These are phyloP conservation scores for Hyphopichia wangnamkhiaoensis DNA, from an alignment of 1,139 yeast genomes.

Conservation along the genomic window DNA sequence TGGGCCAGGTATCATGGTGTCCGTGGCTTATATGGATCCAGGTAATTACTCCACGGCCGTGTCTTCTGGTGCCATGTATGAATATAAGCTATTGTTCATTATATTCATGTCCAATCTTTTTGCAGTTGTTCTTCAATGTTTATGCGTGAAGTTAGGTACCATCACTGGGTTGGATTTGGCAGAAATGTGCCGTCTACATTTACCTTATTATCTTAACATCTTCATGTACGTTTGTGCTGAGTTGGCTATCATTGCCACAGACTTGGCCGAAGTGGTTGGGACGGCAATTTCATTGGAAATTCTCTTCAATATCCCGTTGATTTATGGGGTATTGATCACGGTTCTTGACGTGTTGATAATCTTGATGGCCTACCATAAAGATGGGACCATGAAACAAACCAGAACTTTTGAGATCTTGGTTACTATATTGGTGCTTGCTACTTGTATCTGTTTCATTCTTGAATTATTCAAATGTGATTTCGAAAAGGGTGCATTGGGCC, in stretches of 20 bases:
- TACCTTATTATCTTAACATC: constrained; percentile 59
- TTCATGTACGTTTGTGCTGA: constrained; percentile 66
- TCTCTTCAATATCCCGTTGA: constrained; percentile 64
- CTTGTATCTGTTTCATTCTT: constrained; percentile 65
- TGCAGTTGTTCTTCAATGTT: constrained; percentile 70
- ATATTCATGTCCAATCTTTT: constrained; percentile 65
- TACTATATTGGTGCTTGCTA: constrained; percentile 58
- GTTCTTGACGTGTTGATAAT: constrained; percentile 72
- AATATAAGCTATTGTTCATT: constrained; percentile 63
- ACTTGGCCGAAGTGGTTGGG: constrained; percentile 81
- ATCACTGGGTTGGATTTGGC: constrained; percentile 79
- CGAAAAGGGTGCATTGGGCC: constrained; percentile 32
- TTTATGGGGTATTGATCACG: constrained; percentile 67
- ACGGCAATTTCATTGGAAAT: constrained; percentile 76
- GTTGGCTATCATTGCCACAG: constrained; percentile 76
- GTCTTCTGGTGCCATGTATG: constrained; percentile 73
- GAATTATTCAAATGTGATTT: constrained; percentile 57
- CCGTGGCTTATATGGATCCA: constrained; percentile 81
- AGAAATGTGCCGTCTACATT: constrained; percentile 67
- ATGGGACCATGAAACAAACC: constrained; percentile 66
- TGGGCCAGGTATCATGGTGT: constrained; percentile 80
- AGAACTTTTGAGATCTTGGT: constrained; percentile 69
- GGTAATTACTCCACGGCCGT: constrained; percentile 83
- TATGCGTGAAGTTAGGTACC: constrained; percentile 75
- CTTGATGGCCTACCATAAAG: constrained; percentile 68